Base-by-base conservation (phyloP, 1,284 basidiomycete species). In the Malassezia vespertilionis region DNA sequence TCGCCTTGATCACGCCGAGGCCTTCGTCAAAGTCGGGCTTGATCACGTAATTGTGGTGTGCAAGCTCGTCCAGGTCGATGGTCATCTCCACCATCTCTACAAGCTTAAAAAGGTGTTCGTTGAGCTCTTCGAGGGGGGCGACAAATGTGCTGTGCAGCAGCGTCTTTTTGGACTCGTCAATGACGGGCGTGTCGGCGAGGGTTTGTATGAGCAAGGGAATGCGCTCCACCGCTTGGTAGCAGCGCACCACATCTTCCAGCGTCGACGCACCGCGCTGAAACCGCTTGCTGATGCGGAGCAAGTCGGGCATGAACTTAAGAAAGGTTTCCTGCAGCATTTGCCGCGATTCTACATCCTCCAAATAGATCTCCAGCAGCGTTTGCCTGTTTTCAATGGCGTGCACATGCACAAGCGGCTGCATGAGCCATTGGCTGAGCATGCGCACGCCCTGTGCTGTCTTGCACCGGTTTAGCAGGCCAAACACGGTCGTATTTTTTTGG, bases 371-470 rank as follows among this genome's bases (percentile, higher is more conserved):
- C 1, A 97, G 89, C 1, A 99, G 55, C 20, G 56, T 23, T n/a
- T 48, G 45, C 21, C 46, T 40, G 36, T 35, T n/a, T 24, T 26
- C 75, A 56, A 97, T 97, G 63, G 90, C 84, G 60, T 96, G 89
- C 17, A 87, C 73, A 68, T 95, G 95, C 32, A 96, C 81, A 22
- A 97, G 75, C 1, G 93, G 93, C 72, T 97, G 93, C 71, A 95
- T 96, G 44, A 99, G 75, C 91, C 91, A 99, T 48, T 83, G 83
- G 0, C 81, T 84, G 2, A 99, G 76, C 45, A 95, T 72, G 44
- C 93, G 76, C n/a, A 85, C 82, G 0, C 93, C 93, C 70, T 97
- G 93, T 0, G 85, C 82, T 1, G 93, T 97, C 73, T 91, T 93
- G 76, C 93, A 96, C 58, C 84, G 84, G 71, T 97, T 95, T 53